These are phyloP conservation scores for Penicillium dipodomyicola DNA, from an alignment of 495 filamentous ascomycete genomes.

Conservation along the genomic window DNA sequence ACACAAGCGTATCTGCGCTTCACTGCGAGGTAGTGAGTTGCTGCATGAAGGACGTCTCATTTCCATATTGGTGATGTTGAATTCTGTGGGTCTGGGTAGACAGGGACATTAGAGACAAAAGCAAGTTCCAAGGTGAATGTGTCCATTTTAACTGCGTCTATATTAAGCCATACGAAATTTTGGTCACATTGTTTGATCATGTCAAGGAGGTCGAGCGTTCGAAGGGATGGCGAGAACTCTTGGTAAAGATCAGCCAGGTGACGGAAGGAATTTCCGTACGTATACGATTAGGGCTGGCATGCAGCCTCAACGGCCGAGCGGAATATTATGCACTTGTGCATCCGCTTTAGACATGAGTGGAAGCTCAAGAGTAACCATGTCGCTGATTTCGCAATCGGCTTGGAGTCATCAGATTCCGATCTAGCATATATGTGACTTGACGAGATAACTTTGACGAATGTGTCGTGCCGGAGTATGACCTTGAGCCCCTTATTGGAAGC, in stretches of 20 bases:
- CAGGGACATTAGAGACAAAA: slow-evolving; percentile 1
- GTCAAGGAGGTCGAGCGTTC: slow-evolving; percentile 8
- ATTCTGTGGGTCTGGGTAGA: not conserved
- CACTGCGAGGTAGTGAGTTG: slow-evolving; percentile 1
- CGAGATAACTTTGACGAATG: not conserved
- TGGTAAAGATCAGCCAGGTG: slow-evolving; percentile 11
- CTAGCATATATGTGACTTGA: not conserved
- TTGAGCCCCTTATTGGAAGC: slow-evolving; percentile 1
- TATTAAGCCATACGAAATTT: not conserved
- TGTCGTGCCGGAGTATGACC: not conserved
- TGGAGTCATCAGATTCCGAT: not conserved
- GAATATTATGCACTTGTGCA: not conserved
- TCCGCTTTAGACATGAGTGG: not conserved
- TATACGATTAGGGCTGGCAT: slow-evolving; percentile 10
- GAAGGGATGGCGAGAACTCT: slow-evolving; percentile 9
- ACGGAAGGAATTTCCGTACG: slow-evolving; percentile 14
- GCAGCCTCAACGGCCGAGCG: not conserved
- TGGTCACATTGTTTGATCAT: slow-evolving; percentile 13
- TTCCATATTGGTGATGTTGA: slow-evolving; percentile 5
- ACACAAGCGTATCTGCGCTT: slow-evolving; percentile 6
- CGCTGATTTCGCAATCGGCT: not conserved
- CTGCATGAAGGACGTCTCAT: slow-evolving; percentile 6
- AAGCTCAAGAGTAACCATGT: not conserved
- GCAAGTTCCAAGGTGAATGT: not conserved
- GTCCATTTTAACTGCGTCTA: slow-evolving; percentile 7